Evolutionary conservation across 2,329 filamentous ascomycete species (phyloP).

Genomic region (Raffaelea albimanens): DNA sequence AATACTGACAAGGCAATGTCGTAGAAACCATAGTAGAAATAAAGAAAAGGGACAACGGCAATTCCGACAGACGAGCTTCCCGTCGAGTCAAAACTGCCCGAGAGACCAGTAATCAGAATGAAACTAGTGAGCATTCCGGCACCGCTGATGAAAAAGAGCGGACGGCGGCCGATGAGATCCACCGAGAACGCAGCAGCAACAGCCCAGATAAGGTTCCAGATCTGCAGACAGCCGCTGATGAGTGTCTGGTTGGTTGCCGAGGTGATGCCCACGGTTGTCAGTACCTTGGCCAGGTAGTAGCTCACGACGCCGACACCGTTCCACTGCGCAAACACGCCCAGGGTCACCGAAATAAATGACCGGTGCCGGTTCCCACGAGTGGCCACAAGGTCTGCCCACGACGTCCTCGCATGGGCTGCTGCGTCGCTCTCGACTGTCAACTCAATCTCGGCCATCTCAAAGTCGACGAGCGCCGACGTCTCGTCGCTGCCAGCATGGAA

Average conservation of each 20-base stretch:
- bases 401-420: slow-evolving; percentile 4
- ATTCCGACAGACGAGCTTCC: too few relatives aligned
- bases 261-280: slow-evolving; percentile 5
- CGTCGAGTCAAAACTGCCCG: too few relatives aligned
- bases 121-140: too few relatives aligned
- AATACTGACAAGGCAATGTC: background rate
- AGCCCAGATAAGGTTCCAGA: slow-evolving; percentile 24
- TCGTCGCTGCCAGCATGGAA: slow-evolving; percentile 9
- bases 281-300: slow-evolving; percentile 7
- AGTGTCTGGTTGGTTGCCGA: background rate
- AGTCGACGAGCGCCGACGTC: slow-evolving; percentile 7
- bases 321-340: slow-evolving; percentile 11
- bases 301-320: slow-evolving; percentile 10
- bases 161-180: slow-evolving; percentile 23
- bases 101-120: too few relatives aligned
- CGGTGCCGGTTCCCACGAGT: slow-evolving; percentile 12
- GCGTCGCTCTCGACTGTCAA: slow-evolving; percentile 6
- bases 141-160: slow-evolving; percentile 31
- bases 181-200: slow-evolving; percentile 25
- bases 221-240: slow-evolving; percentile 1
- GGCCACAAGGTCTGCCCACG: slow-evolving; percentile 7
- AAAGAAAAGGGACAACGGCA: slow-evolving; percentile 13
- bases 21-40: background rate
- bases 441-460: slow-evolving; percentile 11
- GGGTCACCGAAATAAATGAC: slow-evolving; percentile 10